Conservation (phyloP, 441 rosid genomes). For the Biscutella laevigata region DNA sequence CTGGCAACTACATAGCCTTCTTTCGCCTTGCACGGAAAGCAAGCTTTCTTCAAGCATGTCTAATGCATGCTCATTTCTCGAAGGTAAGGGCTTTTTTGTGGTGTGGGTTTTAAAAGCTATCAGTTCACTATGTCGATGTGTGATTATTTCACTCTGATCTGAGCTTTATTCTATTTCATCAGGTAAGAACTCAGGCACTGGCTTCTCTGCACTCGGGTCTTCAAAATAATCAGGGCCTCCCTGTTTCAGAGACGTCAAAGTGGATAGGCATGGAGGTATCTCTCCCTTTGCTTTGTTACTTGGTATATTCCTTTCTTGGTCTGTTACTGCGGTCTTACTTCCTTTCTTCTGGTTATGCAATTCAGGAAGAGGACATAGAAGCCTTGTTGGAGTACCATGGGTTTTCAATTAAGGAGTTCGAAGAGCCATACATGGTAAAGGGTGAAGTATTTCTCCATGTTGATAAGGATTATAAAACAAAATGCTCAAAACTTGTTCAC, state of each 20-base stretch:
- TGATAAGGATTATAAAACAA: constrained; percentile 74
- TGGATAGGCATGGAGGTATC: constrained; percentile 96
- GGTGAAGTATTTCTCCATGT: constrained; percentile 69
- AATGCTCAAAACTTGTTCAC: constrained; percentile 79
- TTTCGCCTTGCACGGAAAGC: constrained; percentile 90
- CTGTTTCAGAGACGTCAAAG: constrained; percentile 55
- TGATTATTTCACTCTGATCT: constrained; percentile 3
- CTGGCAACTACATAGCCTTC: constrained; percentile 75
- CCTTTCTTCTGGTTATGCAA: constrained; percentile 25
- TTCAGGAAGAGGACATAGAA: constrained; percentile 77
- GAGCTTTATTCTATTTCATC: constrained; percentile 28
- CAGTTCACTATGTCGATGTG: constrained; percentile 3
- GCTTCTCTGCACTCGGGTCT: constrained; percentile 81
- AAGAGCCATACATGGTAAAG: constrained; percentile 93
- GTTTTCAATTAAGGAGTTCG: constrained; percentile 62
- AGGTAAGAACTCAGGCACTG: constrained; percentile 88
- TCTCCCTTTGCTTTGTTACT: constrained; percentile 8
- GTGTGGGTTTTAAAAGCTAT: neutral
- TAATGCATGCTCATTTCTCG: constrained; percentile 97
- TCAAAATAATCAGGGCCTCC: constrained; percentile 85
- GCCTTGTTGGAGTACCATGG: constrained; percentile 67
- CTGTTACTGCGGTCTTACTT: constrained; percentile 21
- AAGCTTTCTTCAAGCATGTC: constrained; percentile 90
- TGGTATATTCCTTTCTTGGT: constrained; percentile 2
- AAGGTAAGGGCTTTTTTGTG: constrained; percentile 44